Base-by-base conservation (phyloP, 2,329 filamentous ascomycete genomes). In the Thermoascus crustaceus region DNA sequence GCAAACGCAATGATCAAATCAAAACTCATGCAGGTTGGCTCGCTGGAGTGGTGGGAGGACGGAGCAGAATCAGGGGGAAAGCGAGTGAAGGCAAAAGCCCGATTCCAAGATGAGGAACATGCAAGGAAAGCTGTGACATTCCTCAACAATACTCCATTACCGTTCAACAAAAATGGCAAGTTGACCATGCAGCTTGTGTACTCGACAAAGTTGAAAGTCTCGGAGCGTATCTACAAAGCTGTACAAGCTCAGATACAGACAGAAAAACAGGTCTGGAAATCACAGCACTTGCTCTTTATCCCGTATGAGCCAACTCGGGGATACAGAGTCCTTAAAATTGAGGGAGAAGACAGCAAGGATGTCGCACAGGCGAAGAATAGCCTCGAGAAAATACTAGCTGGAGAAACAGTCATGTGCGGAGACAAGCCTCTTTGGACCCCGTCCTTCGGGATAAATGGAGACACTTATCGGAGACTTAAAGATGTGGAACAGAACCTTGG, bases 131-230 rank as follows among this genome's bases (percentile, higher is more conserved):
- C 55, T 7, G 66, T 61, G 0, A 37, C 29, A n/a, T 37, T 39
- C 1, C 49, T 69, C 0, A 43, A 66, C 30, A 38, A 54, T 4
- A 50, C 14, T 5, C 34, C 31, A 3, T 25, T 70, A 4, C 41
- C 52, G 0, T 60, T 64, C 8, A 43, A 57, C 1, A 37, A 39
- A 3, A 43, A 32, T 0, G 55, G 48, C 0, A 64, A 54, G 20
- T 47, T 71, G 1, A 63, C 57, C 2, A 48, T 65, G 1, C 48
- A 50, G n/a, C 46, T 61, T 4, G 43, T 69, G 2, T 50, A 57
- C 9, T 56, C 58, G 0, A 57, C 55, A 8, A 60, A 57, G 30
- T 59, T 67, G 40, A 66, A 64, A 32, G 48, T 69, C n/a, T 40
- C 45, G 2, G 46, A 34, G 2, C 40, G 41, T 1, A 51, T 69